Evolutionary conservation across 1,139 yeast species (phyloP).

Genomic region (Suhomyces yuchorum): DNA sequence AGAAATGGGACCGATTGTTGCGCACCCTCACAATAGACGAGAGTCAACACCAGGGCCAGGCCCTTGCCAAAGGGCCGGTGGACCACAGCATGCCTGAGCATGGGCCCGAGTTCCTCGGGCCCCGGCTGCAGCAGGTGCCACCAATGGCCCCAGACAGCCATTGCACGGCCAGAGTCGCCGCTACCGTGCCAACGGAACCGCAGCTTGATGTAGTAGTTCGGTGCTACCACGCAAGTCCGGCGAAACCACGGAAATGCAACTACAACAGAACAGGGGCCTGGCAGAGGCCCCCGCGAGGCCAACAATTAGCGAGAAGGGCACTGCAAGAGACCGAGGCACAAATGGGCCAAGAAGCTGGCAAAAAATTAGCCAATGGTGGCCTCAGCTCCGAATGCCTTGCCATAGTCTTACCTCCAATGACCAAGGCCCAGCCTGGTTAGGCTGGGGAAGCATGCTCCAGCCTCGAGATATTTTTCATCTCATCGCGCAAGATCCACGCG

Average conservation of each 20-base stretch:
- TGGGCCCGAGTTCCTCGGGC: too few relatives aligned
- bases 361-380: not conserved
- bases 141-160: too few relatives aligned
- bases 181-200: too few relatives aligned
- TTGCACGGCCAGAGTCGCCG: too few relatives aligned
- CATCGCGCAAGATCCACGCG: constrained; percentile 6
- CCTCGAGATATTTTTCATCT: constrained; percentile 1
- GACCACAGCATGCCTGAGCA: too few relatives aligned
- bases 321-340: not conserved
- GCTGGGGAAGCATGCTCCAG: not conserved
- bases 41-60: not conserved
- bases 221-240: not conserved
- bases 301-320: not conserved
- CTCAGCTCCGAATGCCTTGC: not conserved
- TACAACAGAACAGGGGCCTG: not conserved
- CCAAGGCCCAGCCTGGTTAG: too few relatives aligned
- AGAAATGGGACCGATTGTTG: not conserved
- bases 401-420: not conserved
- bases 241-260: not conserved
- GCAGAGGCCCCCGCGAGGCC: not conserved
- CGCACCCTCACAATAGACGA: not conserved
- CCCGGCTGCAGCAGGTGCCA: too few relatives aligned
- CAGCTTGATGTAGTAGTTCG: not conserved
- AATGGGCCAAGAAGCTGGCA: not conserved
- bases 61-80: too few relatives aligned